Percentiles rank a stretch among this genome's conserved stretches.
Evolutionary conservation across 768 basidiomycete genomes (phyloP).

Genomic region (Hypholoma fasciculare): DNA sequence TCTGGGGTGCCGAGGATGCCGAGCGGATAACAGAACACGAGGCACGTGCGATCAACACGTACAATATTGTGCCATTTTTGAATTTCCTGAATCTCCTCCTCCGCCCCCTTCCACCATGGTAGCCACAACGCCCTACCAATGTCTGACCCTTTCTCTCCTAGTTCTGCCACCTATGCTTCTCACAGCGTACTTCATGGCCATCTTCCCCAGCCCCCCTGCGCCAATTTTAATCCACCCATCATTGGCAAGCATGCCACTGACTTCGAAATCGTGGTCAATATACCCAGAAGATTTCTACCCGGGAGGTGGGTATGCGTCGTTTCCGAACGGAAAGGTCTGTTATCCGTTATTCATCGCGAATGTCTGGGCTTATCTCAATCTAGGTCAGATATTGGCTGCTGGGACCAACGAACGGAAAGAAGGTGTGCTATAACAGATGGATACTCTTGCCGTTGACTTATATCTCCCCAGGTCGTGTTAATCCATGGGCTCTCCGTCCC

Average conservation of each 20-base stretch:
- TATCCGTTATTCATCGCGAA: background rate
- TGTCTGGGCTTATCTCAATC: background rate
- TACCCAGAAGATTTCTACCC: slow-evolving; percentile 73
- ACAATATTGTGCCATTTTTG: background rate
- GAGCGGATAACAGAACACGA: background rate
- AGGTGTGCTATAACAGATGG: slow-evolving; percentile 39
- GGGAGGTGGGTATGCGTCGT: slow-evolving; percentile 60
- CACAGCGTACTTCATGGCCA: slow-evolving; percentile 58
- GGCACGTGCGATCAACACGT: background rate
- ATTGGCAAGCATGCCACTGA: slow-evolving; percentile 56
- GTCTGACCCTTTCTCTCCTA: slow-evolving; percentile 55
- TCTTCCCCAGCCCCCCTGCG: slow-evolving; percentile 63
- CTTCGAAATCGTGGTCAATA: slow-evolving; percentile 61
- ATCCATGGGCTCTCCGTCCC: slow-evolving; percentile 81
- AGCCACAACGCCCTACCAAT: slow-evolving; percentile 38
- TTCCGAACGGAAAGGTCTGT: slow-evolving; percentile 66
- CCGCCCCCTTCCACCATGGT: slow-evolving; percentile 19
- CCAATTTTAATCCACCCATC: slow-evolving; percentile 53
- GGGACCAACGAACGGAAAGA: slow-evolving; percentile 67
- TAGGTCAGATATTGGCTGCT: slow-evolving; percentile 78
- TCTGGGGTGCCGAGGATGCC: too few species aligned
- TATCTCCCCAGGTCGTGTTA: slow-evolving; percentile 58
- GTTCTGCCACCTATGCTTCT: slow-evolving; percentile 62
- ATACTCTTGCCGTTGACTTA: background rate
- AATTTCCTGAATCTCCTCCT: background rate